Evolutionary conservation across 2,329 filamentous ascomycete species (phyloP), one percentile per base, ranked within the genome.

Genomic region (Bimuria novae-zelandiae): DNA sequence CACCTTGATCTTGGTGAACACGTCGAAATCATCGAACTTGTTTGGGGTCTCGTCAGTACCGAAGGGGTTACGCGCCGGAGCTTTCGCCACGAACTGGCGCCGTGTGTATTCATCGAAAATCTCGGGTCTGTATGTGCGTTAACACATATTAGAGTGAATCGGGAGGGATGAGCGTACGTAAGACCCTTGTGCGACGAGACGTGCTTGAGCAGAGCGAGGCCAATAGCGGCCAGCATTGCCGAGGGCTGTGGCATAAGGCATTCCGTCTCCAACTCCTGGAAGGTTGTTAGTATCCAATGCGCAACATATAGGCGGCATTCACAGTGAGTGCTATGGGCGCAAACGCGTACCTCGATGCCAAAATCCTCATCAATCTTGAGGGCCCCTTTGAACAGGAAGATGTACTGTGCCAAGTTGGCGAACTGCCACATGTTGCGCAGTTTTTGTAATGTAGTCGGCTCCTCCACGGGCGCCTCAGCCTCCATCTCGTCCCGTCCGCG

Each of bases 391-490:
- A 99, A 99, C 35, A 93, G 84, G 72, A 88, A 89, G 56, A 97
- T 90, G 83, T 92, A 99, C 76, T 99, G 93, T 77, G 89, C 92
- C 7, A 97, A 79, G 68, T 92, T 93, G 56, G 93, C 90, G 75
- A 97, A 97, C 74, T 97, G 89, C 92, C 93, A 97, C 82, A 90
- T 92, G 71, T 90, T 94, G 58, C 93, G 86, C 62, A 97, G 83
- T 60, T 82, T 86, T 53, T 85, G 78, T 23, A 95, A 79, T 64
- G 62, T 68, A 53, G 63, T 71, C 52, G 73, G 70, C 51, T 73
- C 72, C 72, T 75, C 67, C 67, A 71, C 59, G 56, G 76, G 74
- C 56, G 78, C 72, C 41, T 80, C 75, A 61, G 77, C 75, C 68
- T 83, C 82, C 72, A 79, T 79, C 69, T 84, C 82, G 64, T 81